These are phyloP conservation scores for Tylopilus cervinicoccineus DNA, from an alignment of 768 basidiomycete genomes.

Conservation along the genomic window DNA sequence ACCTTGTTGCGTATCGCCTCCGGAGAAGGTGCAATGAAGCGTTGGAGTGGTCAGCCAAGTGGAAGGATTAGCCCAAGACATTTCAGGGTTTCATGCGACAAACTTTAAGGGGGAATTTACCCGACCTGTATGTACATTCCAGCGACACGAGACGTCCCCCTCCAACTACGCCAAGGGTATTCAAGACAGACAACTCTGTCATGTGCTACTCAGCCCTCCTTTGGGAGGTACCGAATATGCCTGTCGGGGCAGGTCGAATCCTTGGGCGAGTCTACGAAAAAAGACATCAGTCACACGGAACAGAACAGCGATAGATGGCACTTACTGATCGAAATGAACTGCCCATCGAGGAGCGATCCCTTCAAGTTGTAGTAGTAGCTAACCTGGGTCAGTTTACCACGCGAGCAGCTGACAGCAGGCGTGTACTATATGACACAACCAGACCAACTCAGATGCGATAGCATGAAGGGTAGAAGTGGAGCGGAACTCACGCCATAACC, in stretches of 20 bases:
- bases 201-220: slow-evolving; percentile 33
- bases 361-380: slow-evolving; percentile 62
- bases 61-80: too few relatives aligned
- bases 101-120: background rate
- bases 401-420: slow-evolving; percentile 45
- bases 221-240: slow-evolving; percentile 56
- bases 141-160: background rate
- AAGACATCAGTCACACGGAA: background rate
- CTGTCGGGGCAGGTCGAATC: slow-evolving; percentile 50
- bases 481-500: slow-evolving; percentile 39
- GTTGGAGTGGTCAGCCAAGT: too few relatives aligned
- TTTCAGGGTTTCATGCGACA: background rate
- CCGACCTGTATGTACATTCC: background rate
- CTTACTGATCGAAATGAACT: slow-evolving; percentile 58
- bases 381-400: slow-evolving; percentile 39
- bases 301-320: background rate
- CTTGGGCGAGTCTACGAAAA: slow-evolving; percentile 46
- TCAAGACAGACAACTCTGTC: background rate
- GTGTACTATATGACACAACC: slow-evolving; percentile 38
- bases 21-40: too few relatives aligned
- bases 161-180: background rate
- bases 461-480: background rate
- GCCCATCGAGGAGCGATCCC: slow-evolving; percentile 62
- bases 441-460: background rate
- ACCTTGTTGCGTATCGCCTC: too few relatives aligned